Percentiles rank a stretch among this genome's conserved stretches.
Conservation (phyloP, 2,329 filamentous ascomycete genomes). For the Exophiala sideris region DNA sequence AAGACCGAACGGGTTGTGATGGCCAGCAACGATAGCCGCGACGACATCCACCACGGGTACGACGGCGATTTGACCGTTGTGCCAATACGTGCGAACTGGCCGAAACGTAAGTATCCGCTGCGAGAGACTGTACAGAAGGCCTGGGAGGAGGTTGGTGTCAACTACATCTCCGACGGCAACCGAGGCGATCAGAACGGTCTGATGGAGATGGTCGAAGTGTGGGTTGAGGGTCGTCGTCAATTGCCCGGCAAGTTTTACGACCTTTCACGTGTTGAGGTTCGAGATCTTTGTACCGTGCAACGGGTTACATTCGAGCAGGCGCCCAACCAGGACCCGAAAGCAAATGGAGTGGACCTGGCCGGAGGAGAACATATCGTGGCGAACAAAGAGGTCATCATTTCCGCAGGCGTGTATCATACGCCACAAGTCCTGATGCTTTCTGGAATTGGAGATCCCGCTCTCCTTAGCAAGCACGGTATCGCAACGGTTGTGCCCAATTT, state of each 20-base stretch:
- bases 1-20: conserved; percentile 36
- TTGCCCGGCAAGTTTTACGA: conserved; percentile 26
- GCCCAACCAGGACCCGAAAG: conserved; percentile 11
- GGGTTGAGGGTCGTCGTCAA: conserved; percentile 31
- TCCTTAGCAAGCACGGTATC: conserved; percentile 33
- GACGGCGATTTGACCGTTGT: conserved; percentile 7
- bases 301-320: conserved; percentile 22
- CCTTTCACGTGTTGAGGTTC: conserved; percentile 7
- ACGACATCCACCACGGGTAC: conserved; percentile 15
- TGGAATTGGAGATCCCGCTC: conserved; percentile 33
- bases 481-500: conserved; percentile 30
- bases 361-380: conserved; percentile 28
- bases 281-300: conserved; percentile 28
- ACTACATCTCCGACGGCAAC: conserved; percentile 29
- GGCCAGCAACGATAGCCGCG: background rate
- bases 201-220: conserved; percentile 33
- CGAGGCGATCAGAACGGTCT: conserved; percentile 32
- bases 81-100: conserved; percentile 5
- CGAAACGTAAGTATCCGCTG: conserved; percentile 35
- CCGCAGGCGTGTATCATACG: conserved; percentile 43
- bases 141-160: conserved; percentile 38
- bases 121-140: conserved; percentile 35
- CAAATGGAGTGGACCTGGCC: conserved; percentile 31
- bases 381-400: conserved; percentile 44
- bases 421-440: conserved; percentile 39